Evolutionary conservation across 2,329 filamentous ascomycete species (phyloP).

Genomic region (Hymenoscyphus salicellus): DNA sequence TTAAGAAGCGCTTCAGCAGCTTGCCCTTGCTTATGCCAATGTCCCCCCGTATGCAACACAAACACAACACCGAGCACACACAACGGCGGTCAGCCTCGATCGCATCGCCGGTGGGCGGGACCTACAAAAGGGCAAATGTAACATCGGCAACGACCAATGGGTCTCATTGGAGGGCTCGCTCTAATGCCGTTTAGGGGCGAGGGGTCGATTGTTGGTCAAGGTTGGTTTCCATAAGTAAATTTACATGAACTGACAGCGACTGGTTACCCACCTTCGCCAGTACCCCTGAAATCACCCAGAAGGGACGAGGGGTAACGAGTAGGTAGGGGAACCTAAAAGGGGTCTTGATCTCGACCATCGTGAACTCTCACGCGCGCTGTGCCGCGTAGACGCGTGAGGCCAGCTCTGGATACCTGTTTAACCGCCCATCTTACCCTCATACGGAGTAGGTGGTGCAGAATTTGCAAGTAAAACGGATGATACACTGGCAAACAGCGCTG

Average conservation of each 20-base stretch:
- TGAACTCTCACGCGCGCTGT: slow-evolving; percentile 7
- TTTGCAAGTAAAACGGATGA: background rate
- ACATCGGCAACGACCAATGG: background rate
- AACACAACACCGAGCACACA: background rate
- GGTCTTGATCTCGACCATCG: background rate
- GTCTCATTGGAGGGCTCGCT: background rate
- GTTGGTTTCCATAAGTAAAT: background rate
- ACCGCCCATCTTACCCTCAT: slow-evolving; percentile 1
- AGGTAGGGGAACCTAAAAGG: background rate
- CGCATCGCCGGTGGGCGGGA: slow-evolving; percentile 2
- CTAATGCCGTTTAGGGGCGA: background rate
- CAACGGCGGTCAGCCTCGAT: background rate
- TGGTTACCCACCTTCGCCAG: background rate
- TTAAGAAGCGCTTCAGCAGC: slow-evolving; percentile 7
- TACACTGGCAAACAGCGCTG: background rate
- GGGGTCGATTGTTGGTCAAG: background rate
- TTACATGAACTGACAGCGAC: background rate
- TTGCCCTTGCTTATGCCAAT: background rate
- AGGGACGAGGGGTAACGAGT: background rate
- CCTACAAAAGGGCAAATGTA: background rate
- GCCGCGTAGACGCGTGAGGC: slow-evolving; percentile 4
- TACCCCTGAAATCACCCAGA: background rate
- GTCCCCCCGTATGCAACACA: background rate
- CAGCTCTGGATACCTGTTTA: background rate
- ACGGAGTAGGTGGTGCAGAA: background rate